Percentiles rank a stretch among this genome's conserved stretches.
Evolutionary conservation across 2,329 filamentous ascomycete species (phyloP).

Genomic region (Phaeosphaeria sp.): DNA sequence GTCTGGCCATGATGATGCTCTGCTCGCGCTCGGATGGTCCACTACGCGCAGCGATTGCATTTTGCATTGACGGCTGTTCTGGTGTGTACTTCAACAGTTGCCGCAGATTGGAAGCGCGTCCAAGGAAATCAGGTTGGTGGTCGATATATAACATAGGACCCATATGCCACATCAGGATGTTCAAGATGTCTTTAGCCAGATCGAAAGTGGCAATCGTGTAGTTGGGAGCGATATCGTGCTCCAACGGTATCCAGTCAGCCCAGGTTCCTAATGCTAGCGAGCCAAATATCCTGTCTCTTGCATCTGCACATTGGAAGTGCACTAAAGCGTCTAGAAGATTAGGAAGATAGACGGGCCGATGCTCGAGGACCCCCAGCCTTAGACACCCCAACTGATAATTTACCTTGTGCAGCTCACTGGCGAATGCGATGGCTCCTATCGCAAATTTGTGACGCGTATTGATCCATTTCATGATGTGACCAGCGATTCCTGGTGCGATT

Average conservation of each 20-base stretch:
- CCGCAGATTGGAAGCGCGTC: not conserved
- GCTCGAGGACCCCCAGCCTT: not conserved
- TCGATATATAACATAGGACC: not conserved
- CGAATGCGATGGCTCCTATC: not conserved
- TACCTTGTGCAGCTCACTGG: not conserved
- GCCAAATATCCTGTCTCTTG: not conserved
- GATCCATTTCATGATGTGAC: not conserved
- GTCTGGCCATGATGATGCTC: not conserved
- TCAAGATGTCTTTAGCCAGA: not conserved
- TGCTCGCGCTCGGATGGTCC: not conserved
- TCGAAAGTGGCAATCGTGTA: not conserved
- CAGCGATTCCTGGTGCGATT: not conserved
- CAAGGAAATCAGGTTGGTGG: not conserved
- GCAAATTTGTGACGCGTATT: not conserved
- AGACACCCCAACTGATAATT: not conserved
- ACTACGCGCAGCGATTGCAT: not conserved
- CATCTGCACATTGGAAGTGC: not conserved
- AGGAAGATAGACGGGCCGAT: not conserved
- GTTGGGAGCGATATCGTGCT: not conserved
- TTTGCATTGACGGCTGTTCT: not conserved
- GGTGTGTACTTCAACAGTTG: not conserved
- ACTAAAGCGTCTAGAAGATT: not conserved
- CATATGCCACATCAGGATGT: not conserved
- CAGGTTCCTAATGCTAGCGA: not conserved
- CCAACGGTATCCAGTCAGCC: not conserved